A percentile compares a stretch with the other conserved stretches of the same genome.
These are phyloP conservation scores for Scortechinia acanthostroma DNA, from an alignment of 2,329 filamentous ascomycete species.

Conservation along the genomic window DNA sequence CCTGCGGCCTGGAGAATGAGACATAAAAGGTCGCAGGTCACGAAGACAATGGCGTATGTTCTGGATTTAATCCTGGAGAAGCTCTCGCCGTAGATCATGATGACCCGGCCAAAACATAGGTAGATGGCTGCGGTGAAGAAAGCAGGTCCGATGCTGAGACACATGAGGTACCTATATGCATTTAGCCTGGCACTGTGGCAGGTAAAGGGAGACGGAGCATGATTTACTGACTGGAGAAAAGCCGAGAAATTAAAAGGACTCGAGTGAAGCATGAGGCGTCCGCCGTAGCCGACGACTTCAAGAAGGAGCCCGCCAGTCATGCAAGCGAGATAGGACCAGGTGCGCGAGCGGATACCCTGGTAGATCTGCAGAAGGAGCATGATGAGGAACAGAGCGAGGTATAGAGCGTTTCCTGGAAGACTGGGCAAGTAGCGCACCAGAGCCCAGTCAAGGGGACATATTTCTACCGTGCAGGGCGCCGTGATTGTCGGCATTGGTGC, in stretches of 20 bases:
- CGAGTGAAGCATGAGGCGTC: conserved; percentile 6
- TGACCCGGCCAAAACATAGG: conserved; percentile 7
- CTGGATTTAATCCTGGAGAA: conserved; percentile 1
- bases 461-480: not conserved
- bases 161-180: conserved; percentile 6
- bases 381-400: not conserved
- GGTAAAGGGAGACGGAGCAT: not conserved
- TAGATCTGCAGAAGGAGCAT: not conserved
- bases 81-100: conserved; percentile 5
- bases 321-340: conserved; percentile 4
- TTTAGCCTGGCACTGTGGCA: not conserved
- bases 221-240: not conserved
- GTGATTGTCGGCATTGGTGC: conserved; percentile 31
- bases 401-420: not conserved
- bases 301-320: conserved; percentile 6
- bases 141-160: conserved; percentile 7
- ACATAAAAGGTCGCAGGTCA: conserved; percentile 44
- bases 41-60: conserved; percentile 47
- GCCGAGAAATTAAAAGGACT: conserved; percentile 5
- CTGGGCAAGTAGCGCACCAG: not conserved
- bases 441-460: not conserved
- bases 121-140: conserved; percentile 8
- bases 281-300: conserved; percentile 8
- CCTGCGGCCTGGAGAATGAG: conserved; percentile 49
- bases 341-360: not conserved